phyloP scores from a whole-genome alignment of 345 rosid genomes.

The Barbarea vulgaris region DNA sequence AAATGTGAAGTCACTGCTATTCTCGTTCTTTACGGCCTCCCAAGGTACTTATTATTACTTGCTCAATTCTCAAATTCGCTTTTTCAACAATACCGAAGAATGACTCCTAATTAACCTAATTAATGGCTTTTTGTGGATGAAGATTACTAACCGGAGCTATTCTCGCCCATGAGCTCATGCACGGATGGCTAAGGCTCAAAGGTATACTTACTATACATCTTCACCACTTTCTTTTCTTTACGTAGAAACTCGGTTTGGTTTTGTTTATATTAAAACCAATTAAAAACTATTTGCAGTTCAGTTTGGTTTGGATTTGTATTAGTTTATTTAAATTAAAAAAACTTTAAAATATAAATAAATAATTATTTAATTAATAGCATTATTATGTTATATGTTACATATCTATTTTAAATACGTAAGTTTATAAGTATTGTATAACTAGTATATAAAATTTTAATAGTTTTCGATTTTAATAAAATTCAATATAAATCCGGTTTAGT shows the following conservation, averaged over 20 bases:
- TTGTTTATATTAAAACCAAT: neutral
- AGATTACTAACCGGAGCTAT: constrained; percentile 95
- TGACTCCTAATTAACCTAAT: neutral
- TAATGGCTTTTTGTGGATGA: constrained; percentile 40
- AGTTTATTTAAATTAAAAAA: neutral
- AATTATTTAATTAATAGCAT: neutral
- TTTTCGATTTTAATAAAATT: no score
- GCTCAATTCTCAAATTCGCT: neutral
- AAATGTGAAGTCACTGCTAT: constrained; percentile 97
- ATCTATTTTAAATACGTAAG: neutral
- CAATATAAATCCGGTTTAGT: no score
- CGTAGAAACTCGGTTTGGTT: neutral
- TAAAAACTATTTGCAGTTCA: neutral
- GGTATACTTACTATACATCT: constrained; percentile 50
- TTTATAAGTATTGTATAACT: neutral
- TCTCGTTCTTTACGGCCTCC: constrained; percentile 94
- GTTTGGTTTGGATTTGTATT: neutral
- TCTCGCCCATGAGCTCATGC: constrained; percentile 95
- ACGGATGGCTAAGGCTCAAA: constrained; percentile 90
- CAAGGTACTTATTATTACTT: constrained; percentile 53
- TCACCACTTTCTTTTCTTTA: neutral
- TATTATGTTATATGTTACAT: no score
- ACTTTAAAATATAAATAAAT: neutral
- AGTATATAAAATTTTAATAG: neutral
- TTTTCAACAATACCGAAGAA: neutral